Percentiles rank a stretch among this genome's conserved stretches.
Evolutionary conservation across 2,329 filamentous ascomycete species (phyloP).

Genomic region (Exophiala mesophila): DNA sequence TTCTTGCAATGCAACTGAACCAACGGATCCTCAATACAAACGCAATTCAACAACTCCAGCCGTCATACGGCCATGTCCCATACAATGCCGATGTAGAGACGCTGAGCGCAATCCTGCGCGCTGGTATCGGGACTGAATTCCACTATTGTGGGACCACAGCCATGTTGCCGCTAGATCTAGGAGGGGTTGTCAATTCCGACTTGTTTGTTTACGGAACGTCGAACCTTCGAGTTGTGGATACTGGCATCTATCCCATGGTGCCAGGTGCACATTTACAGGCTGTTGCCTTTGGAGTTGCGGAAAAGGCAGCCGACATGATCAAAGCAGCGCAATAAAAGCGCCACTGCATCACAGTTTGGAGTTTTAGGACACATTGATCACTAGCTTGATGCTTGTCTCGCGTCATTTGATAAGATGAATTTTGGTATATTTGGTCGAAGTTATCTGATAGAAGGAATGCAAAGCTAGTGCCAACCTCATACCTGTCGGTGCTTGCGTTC

Average conservation of each 20-base stretch:
- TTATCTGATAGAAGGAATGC: too few relatives aligned
- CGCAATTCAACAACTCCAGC: conserved; percentile 10
- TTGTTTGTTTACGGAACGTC: conserved; percentile 31
- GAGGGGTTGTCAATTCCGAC: conserved; percentile 34
- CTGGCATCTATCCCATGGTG: conserved; percentile 32
- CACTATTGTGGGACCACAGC: conserved; percentile 17
- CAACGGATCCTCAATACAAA: conserved; percentile 24
- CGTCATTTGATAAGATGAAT: too few relatives aligned
- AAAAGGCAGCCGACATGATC: conserved; percentile 23
- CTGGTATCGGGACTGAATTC: conserved; percentile 14
- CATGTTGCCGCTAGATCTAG: conserved; percentile 40
- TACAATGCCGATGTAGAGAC: conserved; percentile 6
- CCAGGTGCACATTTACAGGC: conserved; percentile 36
- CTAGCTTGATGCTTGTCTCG: too few relatives aligned
- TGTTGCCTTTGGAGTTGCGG: conserved; percentile 25
- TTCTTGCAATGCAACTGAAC: conserved; percentile 29
- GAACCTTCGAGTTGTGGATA: conserved; percentile 33
- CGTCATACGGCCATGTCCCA: conserved; percentile 3
- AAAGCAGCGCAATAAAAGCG: conserved; percentile 7
- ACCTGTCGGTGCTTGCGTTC: too few relatives aligned
- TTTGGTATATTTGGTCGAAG: too few relatives aligned
- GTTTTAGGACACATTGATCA: too few relatives aligned
- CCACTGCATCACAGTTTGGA: too few relatives aligned
- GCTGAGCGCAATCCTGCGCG: conserved; percentile 5
- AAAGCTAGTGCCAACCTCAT: too few relatives aligned